Evolutionary conservation across 2,329 filamentous ascomycete species (phyloP).

Genomic region (Stachybotrys echinatus): DNA sequence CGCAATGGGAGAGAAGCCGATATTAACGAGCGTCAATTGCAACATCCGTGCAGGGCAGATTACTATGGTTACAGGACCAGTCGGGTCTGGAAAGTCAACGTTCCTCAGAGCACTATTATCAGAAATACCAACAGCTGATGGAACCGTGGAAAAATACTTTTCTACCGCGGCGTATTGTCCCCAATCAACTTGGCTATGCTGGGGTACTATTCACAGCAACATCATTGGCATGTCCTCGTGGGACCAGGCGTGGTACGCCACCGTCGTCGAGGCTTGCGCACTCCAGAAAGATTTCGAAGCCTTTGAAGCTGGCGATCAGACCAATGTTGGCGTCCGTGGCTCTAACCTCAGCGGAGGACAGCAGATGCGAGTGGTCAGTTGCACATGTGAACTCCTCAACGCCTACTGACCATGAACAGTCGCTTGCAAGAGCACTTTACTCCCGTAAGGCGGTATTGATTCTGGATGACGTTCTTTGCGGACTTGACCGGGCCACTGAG

Average conservation of each 20-base stretch:
- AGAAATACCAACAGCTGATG: conserved; percentile 11
- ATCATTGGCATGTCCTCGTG: conserved; percentile 12
- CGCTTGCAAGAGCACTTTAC: conserved; percentile 18
- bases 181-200: conserved; percentile 17
- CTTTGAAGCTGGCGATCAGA: conserved; percentile 15
- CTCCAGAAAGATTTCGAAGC: conserved; percentile 11
- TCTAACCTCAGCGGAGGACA: conserved; percentile 19
- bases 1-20: too few species aligned
- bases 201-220: conserved; percentile 16
- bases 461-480: conserved; percentile 27
- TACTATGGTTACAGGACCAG: conserved; percentile 15
- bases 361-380: conserved; percentile 17
- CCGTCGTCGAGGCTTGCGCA: conserved; percentile 12
- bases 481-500: conserved; percentile 31
- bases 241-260: conserved; percentile 14
- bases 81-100: conserved; percentile 17
- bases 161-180: conserved; percentile 14
- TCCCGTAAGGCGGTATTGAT: conserved; percentile 17
- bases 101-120: conserved; percentile 14
- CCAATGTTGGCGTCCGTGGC: conserved; percentile 13
- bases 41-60: too few species aligned
- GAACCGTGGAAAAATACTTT: conserved; percentile 6
- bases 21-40: too few species aligned
- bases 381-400: too few species aligned
- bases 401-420: too few species aligned